These are phyloP conservation scores for Scutellaria barbata DNA, from an alignment of 257 asterid species.

Conservation along the genomic window DNA sequence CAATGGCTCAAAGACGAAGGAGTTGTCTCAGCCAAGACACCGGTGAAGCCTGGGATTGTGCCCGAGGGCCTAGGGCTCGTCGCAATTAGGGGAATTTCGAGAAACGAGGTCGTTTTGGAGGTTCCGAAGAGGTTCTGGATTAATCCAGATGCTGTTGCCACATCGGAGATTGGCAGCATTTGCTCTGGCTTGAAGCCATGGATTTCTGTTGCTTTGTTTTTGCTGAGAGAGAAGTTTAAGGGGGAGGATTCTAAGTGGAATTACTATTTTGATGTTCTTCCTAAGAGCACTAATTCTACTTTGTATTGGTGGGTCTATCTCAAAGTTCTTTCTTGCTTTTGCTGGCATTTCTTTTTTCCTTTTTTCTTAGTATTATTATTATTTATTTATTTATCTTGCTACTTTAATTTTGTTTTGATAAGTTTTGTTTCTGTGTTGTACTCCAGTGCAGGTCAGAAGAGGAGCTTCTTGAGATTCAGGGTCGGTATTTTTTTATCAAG, in stretches of 20 bases:
- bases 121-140: slow-evolving; percentile 91
- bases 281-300: slow-evolving; percentile 74
- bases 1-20: slow-evolving; percentile 90
- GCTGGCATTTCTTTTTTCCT: not conserved
- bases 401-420: slow-evolving; percentile 36
- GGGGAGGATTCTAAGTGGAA: slow-evolving; percentile 83
- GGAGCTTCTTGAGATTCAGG: slow-evolving; percentile 97
- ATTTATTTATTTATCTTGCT: not conserved
- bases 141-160: slow-evolving; percentile 67
- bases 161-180: slow-evolving; percentile 73
- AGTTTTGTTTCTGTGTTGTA: slow-evolving; percentile 48
- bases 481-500: slow-evolving; percentile 40
- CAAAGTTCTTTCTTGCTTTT: slow-evolving; percentile 1
- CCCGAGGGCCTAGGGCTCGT: slow-evolving; percentile 94
- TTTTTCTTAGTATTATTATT: not conserved
- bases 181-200: slow-evolving; percentile 89
- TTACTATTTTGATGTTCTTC: slow-evolving; percentile 72
- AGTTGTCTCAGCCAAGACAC: slow-evolving; percentile 73
- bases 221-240: slow-evolving; percentile 69
- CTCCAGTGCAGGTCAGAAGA: slow-evolving; percentile 99
- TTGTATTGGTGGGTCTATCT: slow-evolving; percentile 84
- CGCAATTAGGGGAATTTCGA: slow-evolving; percentile 64
- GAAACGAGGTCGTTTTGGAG: slow-evolving; percentile 85
- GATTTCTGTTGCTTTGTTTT: slow-evolving; percentile 79
- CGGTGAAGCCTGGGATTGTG: slow-evolving; percentile 78